Evolutionary conservation across 768 basidiomycete species (phyloP).

Genomic region (Clathrus columnatus): DNA sequence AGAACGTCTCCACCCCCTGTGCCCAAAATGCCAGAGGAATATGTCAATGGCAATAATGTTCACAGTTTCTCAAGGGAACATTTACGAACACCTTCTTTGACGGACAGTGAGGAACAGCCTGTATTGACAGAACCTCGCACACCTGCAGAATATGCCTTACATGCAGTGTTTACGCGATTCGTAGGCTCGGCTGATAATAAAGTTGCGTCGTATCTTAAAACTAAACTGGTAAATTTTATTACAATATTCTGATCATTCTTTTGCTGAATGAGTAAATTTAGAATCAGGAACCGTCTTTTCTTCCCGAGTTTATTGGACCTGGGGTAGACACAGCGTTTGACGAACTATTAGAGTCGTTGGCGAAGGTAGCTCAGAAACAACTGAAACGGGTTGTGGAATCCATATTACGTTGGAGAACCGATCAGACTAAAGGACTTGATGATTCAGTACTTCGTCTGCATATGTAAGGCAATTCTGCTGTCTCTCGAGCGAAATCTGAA

Average conservation of each 20-base stretch:
- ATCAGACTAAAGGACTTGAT: conserved; percentile 55
- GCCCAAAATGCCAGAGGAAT: conserved; percentile 60
- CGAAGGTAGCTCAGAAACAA: conserved; percentile 77
- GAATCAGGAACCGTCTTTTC: conserved; percentile 56
- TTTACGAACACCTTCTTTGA: conserved; percentile 28
- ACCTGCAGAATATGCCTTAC: conserved; percentile 81
- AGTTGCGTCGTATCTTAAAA: conserved; percentile 64
- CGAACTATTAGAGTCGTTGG: conserved; percentile 74
- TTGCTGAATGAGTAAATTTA: conserved; percentile 20
- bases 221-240: conserved; percentile 46
- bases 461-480: conserved; percentile 12
- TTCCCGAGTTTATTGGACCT: conserved; percentile 61
- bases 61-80: conserved; percentile 23
- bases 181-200: conserved; percentile 71
- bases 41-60: conserved; percentile 33
- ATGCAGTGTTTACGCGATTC: conserved; percentile 83
- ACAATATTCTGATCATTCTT: not conserved
- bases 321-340: conserved; percentile 75
- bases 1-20: conserved; percentile 66
- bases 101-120: conserved; percentile 47
- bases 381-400: conserved; percentile 79
- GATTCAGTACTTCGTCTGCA: conserved; percentile 45
- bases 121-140: conserved; percentile 65
- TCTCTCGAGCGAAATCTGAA: not conserved
- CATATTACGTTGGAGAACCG: conserved; percentile 79